These are phyloP conservation scores for Aspergillus calidoustus DNA, from an alignment of 2,329 filamentous ascomycete species.

Conservation along the genomic window DNA sequence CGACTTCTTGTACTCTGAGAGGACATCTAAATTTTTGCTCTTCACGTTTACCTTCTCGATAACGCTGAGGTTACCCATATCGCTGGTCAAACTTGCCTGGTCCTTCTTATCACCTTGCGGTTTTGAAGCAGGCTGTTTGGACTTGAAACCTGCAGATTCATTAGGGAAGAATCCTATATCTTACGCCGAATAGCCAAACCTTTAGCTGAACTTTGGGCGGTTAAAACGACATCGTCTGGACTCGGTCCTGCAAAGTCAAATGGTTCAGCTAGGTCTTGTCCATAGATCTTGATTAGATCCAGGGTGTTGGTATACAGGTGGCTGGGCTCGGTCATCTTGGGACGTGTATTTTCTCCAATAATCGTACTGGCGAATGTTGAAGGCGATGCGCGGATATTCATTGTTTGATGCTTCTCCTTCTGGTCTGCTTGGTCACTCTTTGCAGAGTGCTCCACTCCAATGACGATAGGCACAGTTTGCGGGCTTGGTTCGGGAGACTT, in stretches of 20 bases:
- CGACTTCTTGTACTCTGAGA: slow-evolving; percentile 77
- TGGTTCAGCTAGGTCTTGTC: slow-evolving; percentile 47
- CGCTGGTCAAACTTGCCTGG: slow-evolving; percentile 51
- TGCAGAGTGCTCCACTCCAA: slow-evolving; percentile 7
- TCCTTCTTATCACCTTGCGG: slow-evolving; percentile 47
- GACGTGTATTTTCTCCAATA: slow-evolving; percentile 36
- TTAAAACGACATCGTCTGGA: slow-evolving; percentile 85
- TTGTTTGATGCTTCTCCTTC: slow-evolving; percentile 19
- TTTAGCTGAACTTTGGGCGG: slow-evolving; percentile 77
- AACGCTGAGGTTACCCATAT: slow-evolving; percentile 54
- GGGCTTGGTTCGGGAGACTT: slow-evolving; percentile 26
- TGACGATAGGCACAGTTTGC: slow-evolving; percentile 7
- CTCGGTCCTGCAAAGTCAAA: slow-evolving; percentile 80
- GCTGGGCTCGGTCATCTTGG: slow-evolving; percentile 38
- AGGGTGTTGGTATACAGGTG: slow-evolving; percentile 37
- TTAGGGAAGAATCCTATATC: slow-evolving; percentile 43
- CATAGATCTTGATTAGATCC: slow-evolving; percentile 44
- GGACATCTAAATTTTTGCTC: slow-evolving; percentile 81
- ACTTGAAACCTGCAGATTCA: slow-evolving; percentile 50
- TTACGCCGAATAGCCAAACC: slow-evolving; percentile 64
- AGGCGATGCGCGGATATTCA: slow-evolving; percentile 49
- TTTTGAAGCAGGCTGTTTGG: slow-evolving; percentile 47
- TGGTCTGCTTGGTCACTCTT: slow-evolving; percentile 13
- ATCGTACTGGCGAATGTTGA: slow-evolving; percentile 57
- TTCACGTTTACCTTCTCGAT: slow-evolving; percentile 59